Base-by-base conservation (phyloP, 1,284 basidiomycete genomes). In the Ustilago bromivora region DNA sequence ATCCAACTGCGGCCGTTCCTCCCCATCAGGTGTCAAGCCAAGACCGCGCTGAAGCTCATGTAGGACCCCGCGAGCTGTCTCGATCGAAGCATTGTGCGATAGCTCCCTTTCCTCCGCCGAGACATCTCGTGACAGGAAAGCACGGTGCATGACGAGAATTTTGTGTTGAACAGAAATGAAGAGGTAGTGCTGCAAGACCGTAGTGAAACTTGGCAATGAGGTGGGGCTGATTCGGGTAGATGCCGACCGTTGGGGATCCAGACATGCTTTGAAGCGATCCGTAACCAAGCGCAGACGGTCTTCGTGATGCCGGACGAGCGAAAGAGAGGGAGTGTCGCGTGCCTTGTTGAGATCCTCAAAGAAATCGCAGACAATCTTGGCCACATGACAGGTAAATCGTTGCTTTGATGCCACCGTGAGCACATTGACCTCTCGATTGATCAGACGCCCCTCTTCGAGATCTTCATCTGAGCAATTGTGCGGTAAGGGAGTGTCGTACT, bases 141-240 rank as follows among this genome's bases (percentile, higher is more conserved):
- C 78, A 13, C 78, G 74, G 40, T 79, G 78, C 68, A 79, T 71
- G 17, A 76, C 73, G 19, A 79, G 53, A 28, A 77, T 79, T 63
- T 79, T 79, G 61, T 79, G 78, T 47, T 73, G 68, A 32, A 79
- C 77, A 11, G 73, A 72, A 53, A 79, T 79, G 58, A 67, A 76
- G 43, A 79, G 71, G 32, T 79, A 79, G 57, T 76, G 73, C 51
- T 70, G 68, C 43, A 79, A 47, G 11, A 73, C 78, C 9, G 69
- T 66, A 10, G 70, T 76, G 23, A 74, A 79, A 62, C 67, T 74
- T 7, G 75, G 78, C 41, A 73, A 43, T 12, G 56, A 32, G 0
- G 57, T 49, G 34, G 23, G 59, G 10, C 23, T 57, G 38, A 46
- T 61, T 34, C 61, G 46, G 2, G 43, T 23, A n/a, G 57, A 66